Evolutionary conservation across 139 green algal species (phyloP).

Genomic region (Chlamydomonas sp.): DNA sequence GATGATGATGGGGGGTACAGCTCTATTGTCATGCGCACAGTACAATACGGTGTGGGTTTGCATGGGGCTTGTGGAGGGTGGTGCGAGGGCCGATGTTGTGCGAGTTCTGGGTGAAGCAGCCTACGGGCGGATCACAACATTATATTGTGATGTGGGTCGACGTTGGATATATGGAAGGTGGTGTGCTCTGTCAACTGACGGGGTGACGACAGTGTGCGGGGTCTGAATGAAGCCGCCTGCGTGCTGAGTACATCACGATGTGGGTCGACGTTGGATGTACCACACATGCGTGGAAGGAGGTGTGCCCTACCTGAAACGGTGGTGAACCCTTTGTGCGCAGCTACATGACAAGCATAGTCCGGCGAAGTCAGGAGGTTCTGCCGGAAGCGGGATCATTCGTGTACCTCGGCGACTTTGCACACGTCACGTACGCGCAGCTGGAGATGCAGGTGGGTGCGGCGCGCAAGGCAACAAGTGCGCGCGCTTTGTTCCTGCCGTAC

Average conservation of each 20-base stretch:
- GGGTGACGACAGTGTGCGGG: too few relatives aligned
- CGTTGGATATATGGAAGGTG: too few relatives aligned
- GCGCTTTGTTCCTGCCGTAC: neutral
- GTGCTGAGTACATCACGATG: too few relatives aligned
- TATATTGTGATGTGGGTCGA: neutral
- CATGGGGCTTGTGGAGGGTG: too few relatives aligned
- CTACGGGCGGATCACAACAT: too few relatives aligned
- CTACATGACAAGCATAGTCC: neutral
- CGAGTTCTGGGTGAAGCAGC: too few relatives aligned
- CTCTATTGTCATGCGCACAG: too few relatives aligned
- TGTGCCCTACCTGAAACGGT: neutral
- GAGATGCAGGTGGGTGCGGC: neutral
- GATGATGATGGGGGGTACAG: too few relatives aligned
- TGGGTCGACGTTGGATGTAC: neutral
- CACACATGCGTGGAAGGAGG: too few relatives aligned
- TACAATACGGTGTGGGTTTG: too few relatives aligned
- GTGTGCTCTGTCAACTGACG: neutral
- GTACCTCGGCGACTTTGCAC: conserved; percentile 12
- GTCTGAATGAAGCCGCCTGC: too few relatives aligned
- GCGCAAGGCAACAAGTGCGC: neutral
- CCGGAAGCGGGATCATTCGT: conserved; percentile 7
- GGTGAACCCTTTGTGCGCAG: neutral
- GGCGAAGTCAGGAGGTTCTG: neutral
- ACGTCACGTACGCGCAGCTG: conserved; percentile 6
- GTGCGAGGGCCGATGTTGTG: too few relatives aligned